Conservation (phyloP, 225 moss, liverwort and hornwort genomes). For the Physcomitrium patens region DNA sequence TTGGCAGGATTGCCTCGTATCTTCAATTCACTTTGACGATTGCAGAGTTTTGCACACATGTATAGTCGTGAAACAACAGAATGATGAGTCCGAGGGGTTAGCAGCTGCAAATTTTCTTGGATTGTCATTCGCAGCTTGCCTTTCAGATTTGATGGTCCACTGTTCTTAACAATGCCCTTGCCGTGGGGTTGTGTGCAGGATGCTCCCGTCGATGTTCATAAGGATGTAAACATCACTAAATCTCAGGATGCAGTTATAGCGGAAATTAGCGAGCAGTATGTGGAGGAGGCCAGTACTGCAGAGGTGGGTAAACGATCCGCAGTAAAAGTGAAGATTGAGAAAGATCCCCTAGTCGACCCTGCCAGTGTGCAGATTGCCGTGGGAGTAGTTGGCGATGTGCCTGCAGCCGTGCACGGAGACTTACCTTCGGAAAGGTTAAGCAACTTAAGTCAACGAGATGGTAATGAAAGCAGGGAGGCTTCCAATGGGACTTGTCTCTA, state of each 20-base stretch:
- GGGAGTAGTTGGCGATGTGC: constrained; percentile 30
- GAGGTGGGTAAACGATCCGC: constrained; percentile 21
- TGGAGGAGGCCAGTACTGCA: constrained; percentile 34
- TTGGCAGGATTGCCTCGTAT: no score
- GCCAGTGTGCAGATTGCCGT: constrained; percentile 27
- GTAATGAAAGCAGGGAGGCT: constrained; percentile 37
- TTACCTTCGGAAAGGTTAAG: constrained; percentile 26
- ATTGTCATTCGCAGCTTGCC: background rate
- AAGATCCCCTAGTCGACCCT: constrained; percentile 22
- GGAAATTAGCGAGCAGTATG: constrained; percentile 31
- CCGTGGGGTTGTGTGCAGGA: constrained; percentile 36
- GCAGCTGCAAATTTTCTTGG: background rate
- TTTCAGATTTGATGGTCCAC: background rate
- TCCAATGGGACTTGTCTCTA: constrained; percentile 33
- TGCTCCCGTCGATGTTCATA: constrained; percentile 28
- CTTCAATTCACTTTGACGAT: no score
- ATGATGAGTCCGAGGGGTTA: no score
- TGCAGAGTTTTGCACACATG: no score
- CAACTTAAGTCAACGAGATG: constrained; percentile 40
- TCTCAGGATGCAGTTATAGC: constrained; percentile 31
- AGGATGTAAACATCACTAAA: constrained; percentile 30
- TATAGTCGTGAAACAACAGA: no score
- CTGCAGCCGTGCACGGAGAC: constrained; percentile 25
- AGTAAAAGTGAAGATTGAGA: constrained; percentile 15
- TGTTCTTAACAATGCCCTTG: background rate